A percentile compares a stretch with the other conserved stretches of the same genome.
phyloP scores from a whole-genome alignment of 768 basidiomycete genomes.

The Harrya chromipes region DNA sequence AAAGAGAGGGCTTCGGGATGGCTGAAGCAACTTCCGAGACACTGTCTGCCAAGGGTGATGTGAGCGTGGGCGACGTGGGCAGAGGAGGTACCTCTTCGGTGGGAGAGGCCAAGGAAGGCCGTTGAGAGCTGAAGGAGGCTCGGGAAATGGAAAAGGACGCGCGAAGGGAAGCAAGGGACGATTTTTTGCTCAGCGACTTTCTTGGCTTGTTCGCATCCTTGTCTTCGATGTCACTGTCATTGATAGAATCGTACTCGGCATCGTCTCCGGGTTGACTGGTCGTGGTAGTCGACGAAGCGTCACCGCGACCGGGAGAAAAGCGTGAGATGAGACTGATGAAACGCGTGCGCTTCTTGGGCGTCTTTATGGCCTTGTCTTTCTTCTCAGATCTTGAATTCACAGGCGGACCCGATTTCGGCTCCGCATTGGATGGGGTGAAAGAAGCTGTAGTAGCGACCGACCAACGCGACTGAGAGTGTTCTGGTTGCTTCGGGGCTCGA shows the following conservation, averaged over 20 bases:
- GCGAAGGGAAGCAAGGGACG: conserved; percentile 30
- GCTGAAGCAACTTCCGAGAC: not conserved
- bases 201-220: conserved; percentile 10
- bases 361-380: conserved; percentile 23
- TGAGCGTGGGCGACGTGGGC: conserved; percentile 24
- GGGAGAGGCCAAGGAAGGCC: conserved; percentile 17
- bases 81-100: conserved; percentile 27
- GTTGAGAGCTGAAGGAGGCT: conserved; percentile 28
- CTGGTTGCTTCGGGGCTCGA: not conserved
- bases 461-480: conserved; percentile 24
- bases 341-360: conserved; percentile 30
- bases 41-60: conserved; percentile 3
- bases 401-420: conserved; percentile 4
- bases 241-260: conserved; percentile 19
- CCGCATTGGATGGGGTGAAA: conserved; percentile 15
- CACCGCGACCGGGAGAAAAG: conserved; percentile 28
- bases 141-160: conserved; percentile 31
- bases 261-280: conserved; percentile 3
- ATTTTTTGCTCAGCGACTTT: conserved; percentile 28
- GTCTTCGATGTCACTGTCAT: conserved; percentile 24
- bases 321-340: conserved; percentile 33
- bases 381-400: conserved; percentile 15
- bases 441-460: conserved; percentile 33
- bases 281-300: conserved; percentile 8
- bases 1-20: conserved; percentile 10